Conservation (phyloP, 148 eudicot species). For the Linanthus parryae region DNA sequence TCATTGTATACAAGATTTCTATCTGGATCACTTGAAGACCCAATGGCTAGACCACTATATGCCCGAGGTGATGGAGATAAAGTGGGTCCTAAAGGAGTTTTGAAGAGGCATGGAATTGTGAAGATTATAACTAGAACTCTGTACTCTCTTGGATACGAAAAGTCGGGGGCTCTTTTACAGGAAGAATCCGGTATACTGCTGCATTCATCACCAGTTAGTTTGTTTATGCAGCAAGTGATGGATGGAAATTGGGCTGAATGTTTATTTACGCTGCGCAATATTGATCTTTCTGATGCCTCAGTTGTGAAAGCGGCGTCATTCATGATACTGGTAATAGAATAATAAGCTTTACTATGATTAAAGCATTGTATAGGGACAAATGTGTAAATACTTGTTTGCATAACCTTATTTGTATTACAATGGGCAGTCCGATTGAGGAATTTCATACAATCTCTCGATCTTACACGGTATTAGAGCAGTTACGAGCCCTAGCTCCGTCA, state of each 20-base stretch:
- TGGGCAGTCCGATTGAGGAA: no score
- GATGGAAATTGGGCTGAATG: constrained; percentile 72
- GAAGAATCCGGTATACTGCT: constrained; percentile 64
- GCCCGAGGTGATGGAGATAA: constrained; percentile 57
- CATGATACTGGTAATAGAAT: no score
- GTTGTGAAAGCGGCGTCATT: constrained; percentile 45
- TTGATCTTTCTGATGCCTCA: constrained; percentile 44
- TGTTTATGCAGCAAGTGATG: constrained; percentile 50
- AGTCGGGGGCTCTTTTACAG: constrained; percentile 48
- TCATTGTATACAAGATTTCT: constrained; percentile 21
- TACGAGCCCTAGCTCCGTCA: no score
- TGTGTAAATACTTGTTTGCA: no score
- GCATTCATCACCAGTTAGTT: constrained; percentile 34
- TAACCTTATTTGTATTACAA: no score
- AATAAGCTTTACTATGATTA: no score
- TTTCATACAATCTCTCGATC: no score
- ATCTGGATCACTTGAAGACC: constrained; percentile 32
- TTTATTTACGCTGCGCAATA: constrained; percentile 37
- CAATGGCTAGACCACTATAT: constrained; percentile 58
- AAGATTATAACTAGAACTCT: constrained; percentile 55
- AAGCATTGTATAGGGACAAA: no score
- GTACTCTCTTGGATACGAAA: constrained; percentile 60
- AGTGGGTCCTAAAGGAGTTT: constrained; percentile 58
- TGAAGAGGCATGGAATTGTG: constrained; percentile 57
- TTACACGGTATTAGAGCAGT: no score